These are phyloP conservation scores for Diaporthe citrichinensis DNA, from an alignment of 2,329 filamentous ascomycete species.

Conservation along the genomic window DNA sequence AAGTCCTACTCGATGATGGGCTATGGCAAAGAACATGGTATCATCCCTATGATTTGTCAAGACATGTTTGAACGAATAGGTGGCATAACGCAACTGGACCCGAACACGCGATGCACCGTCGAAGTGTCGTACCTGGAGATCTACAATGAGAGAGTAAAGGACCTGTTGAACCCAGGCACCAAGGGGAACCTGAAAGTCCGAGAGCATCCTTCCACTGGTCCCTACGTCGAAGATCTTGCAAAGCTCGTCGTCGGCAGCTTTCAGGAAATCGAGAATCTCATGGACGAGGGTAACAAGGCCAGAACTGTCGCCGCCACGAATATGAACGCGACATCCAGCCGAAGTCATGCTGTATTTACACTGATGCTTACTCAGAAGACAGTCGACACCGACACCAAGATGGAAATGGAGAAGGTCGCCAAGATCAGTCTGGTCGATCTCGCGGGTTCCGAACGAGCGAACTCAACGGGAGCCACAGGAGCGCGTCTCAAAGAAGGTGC, in stretches of 20 bases:
- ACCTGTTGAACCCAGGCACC: conserved; percentile 93
- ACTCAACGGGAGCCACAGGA: conserved; percentile 96
- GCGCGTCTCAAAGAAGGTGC: conserved; percentile 96
- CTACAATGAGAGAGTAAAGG: conserved; percentile 97
- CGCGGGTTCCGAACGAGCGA: conserved; percentile 96
- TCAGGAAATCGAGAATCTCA: conserved; percentile 94
- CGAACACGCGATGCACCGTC: conserved; percentile 87
- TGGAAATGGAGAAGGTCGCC: conserved; percentile 97
- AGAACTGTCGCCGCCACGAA: conserved; percentile 98
- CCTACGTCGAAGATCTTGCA: conserved; percentile 97
- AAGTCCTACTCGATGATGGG: conserved; percentile 99
- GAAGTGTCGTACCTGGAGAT: conserved; percentile 99
- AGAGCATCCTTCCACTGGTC: conserved; percentile 97
- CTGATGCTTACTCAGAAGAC: conserved; percentile 95
- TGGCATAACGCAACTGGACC: conserved; percentile 75
- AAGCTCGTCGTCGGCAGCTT: conserved; percentile 96
- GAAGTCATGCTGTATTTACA: conserved; percentile 98
- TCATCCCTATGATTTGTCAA: conserved; percentile 97
- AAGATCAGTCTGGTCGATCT: conserved; percentile 99
- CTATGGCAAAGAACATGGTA: conserved; percentile 94
- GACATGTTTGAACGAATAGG: conserved; percentile 95
- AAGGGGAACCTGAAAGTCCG: conserved; percentile 97
- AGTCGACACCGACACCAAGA: conserved; percentile 90
- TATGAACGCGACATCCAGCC: conserved; percentile 99
- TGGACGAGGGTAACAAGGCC: conserved; percentile 99